These are phyloP conservation scores for Dentiscutata heterogama DNA, from an alignment of 371 early-diverging fungal genomes.

Conservation along the genomic window DNA sequence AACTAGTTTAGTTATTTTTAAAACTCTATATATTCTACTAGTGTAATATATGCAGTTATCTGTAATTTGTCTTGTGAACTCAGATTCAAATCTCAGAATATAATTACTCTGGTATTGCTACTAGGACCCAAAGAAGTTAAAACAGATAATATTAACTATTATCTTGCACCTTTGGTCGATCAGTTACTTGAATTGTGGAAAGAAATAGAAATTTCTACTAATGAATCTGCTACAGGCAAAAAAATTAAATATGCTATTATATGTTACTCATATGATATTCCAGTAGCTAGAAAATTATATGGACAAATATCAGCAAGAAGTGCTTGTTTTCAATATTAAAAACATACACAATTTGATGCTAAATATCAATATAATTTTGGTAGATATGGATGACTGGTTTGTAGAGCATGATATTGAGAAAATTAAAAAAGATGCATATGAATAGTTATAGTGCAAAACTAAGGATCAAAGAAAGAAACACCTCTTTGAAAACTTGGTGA, in stretches of 20 bases:
- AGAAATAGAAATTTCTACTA: neutral
- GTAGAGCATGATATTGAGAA: neutral
- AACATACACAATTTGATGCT: neutral
- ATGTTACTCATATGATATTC: too few species aligned
- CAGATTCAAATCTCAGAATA: neutral
- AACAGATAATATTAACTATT: neutral
- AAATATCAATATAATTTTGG: neutral
- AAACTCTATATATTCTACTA: neutral
- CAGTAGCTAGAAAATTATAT: too few species aligned
- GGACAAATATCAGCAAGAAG: neutral
- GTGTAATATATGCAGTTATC: neutral
- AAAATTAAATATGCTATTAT: neutral
- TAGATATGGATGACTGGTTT: neutral
- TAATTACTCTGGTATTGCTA: neutral
- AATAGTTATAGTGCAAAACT: neutral
- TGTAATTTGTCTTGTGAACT: neutral
- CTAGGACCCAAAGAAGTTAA: neutral
- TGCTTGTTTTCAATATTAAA: neutral
- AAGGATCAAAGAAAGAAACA: too few species aligned
- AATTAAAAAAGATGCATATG: neutral
- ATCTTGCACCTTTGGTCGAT: neutral
- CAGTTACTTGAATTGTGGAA: neutral
- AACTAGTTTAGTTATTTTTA: neutral
- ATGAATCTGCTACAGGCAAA: neutral
- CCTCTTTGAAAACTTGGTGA: neutral